Evolutionary conservation across 306 rosid species (phyloP).

Genomic region (Mimosa pudica): DNA sequence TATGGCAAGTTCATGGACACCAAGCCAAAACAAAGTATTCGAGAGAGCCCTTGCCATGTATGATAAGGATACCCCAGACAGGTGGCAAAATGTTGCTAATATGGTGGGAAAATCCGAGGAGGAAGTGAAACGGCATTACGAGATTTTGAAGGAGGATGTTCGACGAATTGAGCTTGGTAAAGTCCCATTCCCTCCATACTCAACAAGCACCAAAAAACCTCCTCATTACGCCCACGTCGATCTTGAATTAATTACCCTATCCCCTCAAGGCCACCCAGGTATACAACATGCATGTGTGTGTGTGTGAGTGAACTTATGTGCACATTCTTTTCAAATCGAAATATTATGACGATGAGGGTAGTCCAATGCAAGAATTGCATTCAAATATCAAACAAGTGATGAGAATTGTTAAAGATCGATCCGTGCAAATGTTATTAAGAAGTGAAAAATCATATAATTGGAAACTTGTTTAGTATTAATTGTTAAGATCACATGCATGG

Average conservation of each 20-base stretch:
- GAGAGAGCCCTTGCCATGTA: conserved; percentile 73
- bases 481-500: background rate
- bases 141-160: conserved; percentile 70
- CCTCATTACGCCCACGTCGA: too few species aligned
- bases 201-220: conserved; percentile 5
- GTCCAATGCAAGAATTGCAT: too few species aligned
- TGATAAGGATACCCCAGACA: conserved; percentile 74
- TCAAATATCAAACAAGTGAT: too few species aligned
- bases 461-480: background rate
- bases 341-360: too few species aligned
- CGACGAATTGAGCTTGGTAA: conserved; percentile 65
- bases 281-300: too few species aligned
- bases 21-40: conserved; percentile 64
- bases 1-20: conserved; percentile 53
- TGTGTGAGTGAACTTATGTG: too few species aligned
- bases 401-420: too few species aligned
- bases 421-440: too few species aligned
- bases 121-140: conserved; percentile 76
- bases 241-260: too few species aligned
- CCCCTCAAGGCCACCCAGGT: too few species aligned
- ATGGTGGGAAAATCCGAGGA: conserved; percentile 73
- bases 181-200: conserved; percentile 62
- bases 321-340: too few species aligned
- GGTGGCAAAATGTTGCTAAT: conserved; percentile 78
- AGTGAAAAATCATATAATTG: too few species aligned